These are phyloP conservation scores for Nitzschia sp. DNA, from an alignment of 108 stramenopile genomes.

Conservation along the genomic window DNA sequence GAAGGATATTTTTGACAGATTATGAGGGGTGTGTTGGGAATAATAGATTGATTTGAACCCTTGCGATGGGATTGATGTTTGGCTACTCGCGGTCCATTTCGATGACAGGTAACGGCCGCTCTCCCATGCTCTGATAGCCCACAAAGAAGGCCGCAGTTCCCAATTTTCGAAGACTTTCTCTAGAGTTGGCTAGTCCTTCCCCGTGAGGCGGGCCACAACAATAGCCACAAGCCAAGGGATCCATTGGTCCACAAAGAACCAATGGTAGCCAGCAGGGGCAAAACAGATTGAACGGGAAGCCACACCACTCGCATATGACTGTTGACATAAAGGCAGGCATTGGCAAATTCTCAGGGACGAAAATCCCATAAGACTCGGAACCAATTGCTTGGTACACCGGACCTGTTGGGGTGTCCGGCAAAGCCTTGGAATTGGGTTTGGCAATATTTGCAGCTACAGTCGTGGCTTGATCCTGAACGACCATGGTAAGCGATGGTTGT, in stretches of 20 bases:
- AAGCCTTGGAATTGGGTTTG: background rate
- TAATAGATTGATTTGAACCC: too few species aligned
- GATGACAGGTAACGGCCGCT: background rate
- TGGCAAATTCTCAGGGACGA: constrained; percentile 2
- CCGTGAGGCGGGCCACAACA: constrained; percentile 9
- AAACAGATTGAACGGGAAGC: constrained; percentile 8
- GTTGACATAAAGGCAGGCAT: background rate
- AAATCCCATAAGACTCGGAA: background rate
- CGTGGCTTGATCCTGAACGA: background rate
- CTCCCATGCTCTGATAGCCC: background rate
- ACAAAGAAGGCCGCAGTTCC: background rate
- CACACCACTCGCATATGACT: constrained; percentile 4
- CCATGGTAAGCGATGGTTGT: background rate
- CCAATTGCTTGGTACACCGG: constrained; percentile 2
- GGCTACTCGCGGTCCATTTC: background rate
- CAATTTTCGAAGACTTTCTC: background rate
- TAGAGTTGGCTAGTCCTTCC: background rate
- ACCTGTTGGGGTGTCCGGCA: too few species aligned
- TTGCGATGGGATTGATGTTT: too few species aligned
- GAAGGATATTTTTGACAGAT: too few species aligned
- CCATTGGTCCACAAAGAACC: constrained; percentile 5
- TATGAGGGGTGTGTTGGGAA: too few species aligned
- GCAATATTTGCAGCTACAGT: constrained; percentile 9
- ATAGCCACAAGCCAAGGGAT: constrained; percentile 7
- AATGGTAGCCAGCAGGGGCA: constrained; percentile 2